Evolutionary conservation across 495 filamentous ascomycete species (phyloP).

Genomic region (Endocarpon pusillum): DNA sequence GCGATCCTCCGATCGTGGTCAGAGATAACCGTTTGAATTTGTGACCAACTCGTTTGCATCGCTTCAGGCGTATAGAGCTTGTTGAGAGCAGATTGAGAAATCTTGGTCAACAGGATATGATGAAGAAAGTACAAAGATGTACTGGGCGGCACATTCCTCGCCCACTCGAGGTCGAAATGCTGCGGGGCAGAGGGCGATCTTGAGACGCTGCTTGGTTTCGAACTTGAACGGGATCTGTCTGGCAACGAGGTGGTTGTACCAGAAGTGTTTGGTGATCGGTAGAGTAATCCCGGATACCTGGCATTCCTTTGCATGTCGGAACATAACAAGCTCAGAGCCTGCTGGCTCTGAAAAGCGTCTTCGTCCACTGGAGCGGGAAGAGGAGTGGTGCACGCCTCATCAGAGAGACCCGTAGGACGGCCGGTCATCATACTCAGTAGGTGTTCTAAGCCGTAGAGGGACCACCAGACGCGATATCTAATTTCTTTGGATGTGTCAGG

Average conservation of each 20-base stretch:
- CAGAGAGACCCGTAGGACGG: conserved; percentile 41
- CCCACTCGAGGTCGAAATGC: conserved; percentile 6
- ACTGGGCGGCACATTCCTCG: conserved; percentile 19
- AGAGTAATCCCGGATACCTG: not conserved
- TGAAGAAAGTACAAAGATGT: conserved; percentile 31
- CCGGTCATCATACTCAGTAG: conserved; percentile 45
- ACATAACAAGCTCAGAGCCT: conserved; percentile 17
- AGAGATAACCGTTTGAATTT: conserved; percentile 40
- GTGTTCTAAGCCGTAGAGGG: conserved; percentile 43
- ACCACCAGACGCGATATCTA: conserved; percentile 50
- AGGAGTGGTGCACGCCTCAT: conserved; percentile 41
- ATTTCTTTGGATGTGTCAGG: conserved; percentile 40
- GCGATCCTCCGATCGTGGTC: conserved; percentile 33
- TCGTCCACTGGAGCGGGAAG: conserved; percentile 42
- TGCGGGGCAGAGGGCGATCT: conserved; percentile 3
- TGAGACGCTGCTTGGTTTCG: conserved; percentile 2
- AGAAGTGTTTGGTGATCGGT: not conserved
- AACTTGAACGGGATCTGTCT: conserved; percentile 6
- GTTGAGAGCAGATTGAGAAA: conserved; percentile 37
- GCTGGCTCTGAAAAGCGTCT: conserved; percentile 23
- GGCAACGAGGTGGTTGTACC: too few relatives aligned
- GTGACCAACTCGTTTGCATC: conserved; percentile 35
- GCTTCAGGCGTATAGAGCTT: conserved; percentile 41
- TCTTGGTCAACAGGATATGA: conserved; percentile 30
- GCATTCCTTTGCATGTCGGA: conserved; percentile 4